phyloP scores from a whole-genome alignment of 371 early-diverging fungal genomes.

The Syncephalastrum monosporum region DNA sequence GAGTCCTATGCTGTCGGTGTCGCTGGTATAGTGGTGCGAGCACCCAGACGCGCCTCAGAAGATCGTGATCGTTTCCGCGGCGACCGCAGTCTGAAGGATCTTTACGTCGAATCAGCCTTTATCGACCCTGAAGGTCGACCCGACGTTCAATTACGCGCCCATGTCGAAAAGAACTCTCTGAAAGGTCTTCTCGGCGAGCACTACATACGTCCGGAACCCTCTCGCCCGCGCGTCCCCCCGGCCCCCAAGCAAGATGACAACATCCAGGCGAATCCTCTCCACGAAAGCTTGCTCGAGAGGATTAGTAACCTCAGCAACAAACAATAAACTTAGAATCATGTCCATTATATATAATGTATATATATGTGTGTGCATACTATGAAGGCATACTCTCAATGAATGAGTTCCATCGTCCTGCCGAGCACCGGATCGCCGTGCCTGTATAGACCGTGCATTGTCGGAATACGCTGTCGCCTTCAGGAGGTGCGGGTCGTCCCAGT shows the following conservation, averaged over 20 bases:
- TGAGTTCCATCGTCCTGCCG: constrained; percentile 34
- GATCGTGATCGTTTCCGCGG: constrained; percentile 23
- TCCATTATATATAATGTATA: neutral
- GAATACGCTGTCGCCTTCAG: constrained; percentile 18
- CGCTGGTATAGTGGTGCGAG: constrained; percentile 58
- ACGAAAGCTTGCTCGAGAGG: constrained; percentile 5
- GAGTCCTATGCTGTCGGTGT: constrained; percentile 62
- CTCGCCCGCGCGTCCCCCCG: neutral
- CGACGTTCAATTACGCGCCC: constrained; percentile 16
- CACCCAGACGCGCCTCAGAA: constrained; percentile 21
- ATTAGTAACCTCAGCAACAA: no score
- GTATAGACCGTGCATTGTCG: constrained; percentile 15
- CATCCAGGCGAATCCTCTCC: constrained; percentile 17
- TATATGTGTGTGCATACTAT: no score
- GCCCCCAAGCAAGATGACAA: constrained; percentile 7
- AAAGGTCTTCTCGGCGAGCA: neutral
- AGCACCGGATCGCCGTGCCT: constrained; percentile 23
- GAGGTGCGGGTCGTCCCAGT: constrained; percentile 14
- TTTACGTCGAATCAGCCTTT: constrained; percentile 65
- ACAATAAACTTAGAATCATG: no score
- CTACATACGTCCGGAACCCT: neutral
- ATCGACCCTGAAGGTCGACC: constrained; percentile 67
- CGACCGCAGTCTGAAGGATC: constrained; percentile 49
- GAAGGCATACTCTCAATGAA: constrained; percentile 17
- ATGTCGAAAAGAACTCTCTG: constrained; percentile 8